Evolutionary conservation across 2,329 filamentous ascomycete species (phyloP).

Genomic region (Dryadomyces quercivorus): DNA sequence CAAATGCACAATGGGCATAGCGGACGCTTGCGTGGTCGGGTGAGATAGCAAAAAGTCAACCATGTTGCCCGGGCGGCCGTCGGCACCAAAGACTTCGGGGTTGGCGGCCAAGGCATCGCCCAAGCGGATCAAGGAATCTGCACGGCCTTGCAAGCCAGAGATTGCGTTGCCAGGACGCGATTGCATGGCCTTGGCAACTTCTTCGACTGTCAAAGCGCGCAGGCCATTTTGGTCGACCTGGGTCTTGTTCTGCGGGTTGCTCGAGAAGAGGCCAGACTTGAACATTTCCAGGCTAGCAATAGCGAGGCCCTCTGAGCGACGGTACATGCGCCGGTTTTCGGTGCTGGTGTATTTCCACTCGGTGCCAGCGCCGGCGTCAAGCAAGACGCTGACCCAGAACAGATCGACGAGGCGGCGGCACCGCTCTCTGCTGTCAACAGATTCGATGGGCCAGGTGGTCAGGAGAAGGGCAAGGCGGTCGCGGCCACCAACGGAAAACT

Average conservation of each 20-base stretch:
- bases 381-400: constrained; percentile 66
- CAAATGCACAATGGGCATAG: constrained; percentile 73
- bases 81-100: constrained; percentile 69
- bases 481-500: constrained; percentile 69
- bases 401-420: constrained; percentile 66
- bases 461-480: constrained; percentile 62
- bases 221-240: constrained; percentile 83
- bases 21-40: constrained; percentile 77
- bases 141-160: constrained; percentile 73
- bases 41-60: constrained; percentile 91
- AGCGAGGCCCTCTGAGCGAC: constrained; percentile 78
- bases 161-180: constrained; percentile 70
- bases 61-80: constrained; percentile 85
- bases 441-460: constrained; percentile 51
- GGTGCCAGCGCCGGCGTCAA: constrained; percentile 81
- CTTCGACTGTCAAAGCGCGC: constrained; percentile 58
- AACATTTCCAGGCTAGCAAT: constrained; percentile 78
- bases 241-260: constrained; percentile 65
- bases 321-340: constrained; percentile 72
- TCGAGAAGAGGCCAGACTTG: constrained; percentile 80
- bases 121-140: constrained; percentile 65
- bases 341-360: constrained; percentile 88
- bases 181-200: constrained; percentile 72
- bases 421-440: constrained; percentile 57
- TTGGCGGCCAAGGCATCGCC: constrained; percentile 63